Percentiles rank a stretch among this genome's conserved stretches.
These are phyloP conservation scores for Canavalia ensiformis DNA, from an alignment of 306 rosid species.

Conservation along the genomic window DNA sequence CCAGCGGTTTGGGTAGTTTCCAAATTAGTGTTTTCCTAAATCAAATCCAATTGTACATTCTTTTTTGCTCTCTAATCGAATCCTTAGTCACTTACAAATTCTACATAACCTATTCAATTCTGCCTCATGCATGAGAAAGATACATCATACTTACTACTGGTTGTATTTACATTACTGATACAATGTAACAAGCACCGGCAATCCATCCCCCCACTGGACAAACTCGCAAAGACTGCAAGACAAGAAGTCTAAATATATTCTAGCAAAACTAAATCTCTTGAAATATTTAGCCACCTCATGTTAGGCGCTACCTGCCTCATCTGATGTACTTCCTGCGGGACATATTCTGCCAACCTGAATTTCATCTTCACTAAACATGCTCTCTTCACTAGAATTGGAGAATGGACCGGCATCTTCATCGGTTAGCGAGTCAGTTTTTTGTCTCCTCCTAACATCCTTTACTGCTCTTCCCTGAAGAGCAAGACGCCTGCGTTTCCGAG, in stretches of 20 bases:
- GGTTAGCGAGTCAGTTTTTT: conserved; percentile 59
- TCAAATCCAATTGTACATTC: conserved; percentile 47
- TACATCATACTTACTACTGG: conserved; percentile 32
- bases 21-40: conserved; percentile 44
- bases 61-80: conserved; percentile 42
- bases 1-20: conserved; percentile 29
- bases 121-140: conserved; percentile 29
- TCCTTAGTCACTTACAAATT: conserved; percentile 44
- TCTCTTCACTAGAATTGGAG: conserved; percentile 84
- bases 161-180: conserved; percentile 51
- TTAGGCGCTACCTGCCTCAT: conserved; percentile 67
- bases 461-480: conserved; percentile 94
- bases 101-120: conserved; percentile 47
- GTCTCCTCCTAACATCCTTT: conserved; percentile 79
- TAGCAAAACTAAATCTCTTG: conserved; percentile 17
- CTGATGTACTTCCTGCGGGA: conserved; percentile 76
- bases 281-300: conserved; percentile 31
- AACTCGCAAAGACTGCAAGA: conserved; percentile 38
- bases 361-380: conserved; percentile 84
- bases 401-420: conserved; percentile 77
- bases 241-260: conserved; percentile 23
- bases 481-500: conserved; percentile 88
- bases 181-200: conserved; percentile 3
- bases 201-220: conserved; percentile 40
- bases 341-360: conserved; percentile 64